Conservation (phyloP, 208 protist species). For the Leishmania arabica region DNA sequence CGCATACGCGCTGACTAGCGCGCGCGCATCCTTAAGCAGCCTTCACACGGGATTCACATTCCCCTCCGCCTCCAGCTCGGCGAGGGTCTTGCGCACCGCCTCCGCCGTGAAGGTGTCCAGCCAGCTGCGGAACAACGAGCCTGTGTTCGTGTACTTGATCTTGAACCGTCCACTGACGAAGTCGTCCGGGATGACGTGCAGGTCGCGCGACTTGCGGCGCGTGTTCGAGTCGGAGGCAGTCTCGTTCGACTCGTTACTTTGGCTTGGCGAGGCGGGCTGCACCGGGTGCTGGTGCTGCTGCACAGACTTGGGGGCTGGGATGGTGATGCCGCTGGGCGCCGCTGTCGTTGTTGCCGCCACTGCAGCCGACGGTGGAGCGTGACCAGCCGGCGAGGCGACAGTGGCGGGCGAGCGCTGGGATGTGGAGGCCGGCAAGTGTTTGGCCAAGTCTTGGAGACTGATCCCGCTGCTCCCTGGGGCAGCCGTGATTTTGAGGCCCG, state of each 20-base stretch:
- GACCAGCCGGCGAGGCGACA: not conserved
- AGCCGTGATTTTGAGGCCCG: conserved; percentile 37
- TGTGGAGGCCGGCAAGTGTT: conserved; percentile 33
- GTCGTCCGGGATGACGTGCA: conserved; percentile 45
- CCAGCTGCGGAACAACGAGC: conserved; percentile 42
- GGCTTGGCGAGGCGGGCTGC: not conserved
- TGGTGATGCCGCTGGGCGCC: conserved; percentile 23
- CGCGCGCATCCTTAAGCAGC: not conserved
- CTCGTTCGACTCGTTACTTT: conserved; percentile 1
- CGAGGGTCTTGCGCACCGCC: conserved; percentile 33
- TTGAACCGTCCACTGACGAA: conserved; percentile 47
- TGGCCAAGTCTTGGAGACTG: conserved; percentile 40
- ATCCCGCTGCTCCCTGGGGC: conserved; percentile 35
- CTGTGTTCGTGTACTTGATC: conserved; percentile 40
- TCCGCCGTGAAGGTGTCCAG: conserved; percentile 36
- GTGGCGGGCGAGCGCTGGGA: conserved; percentile 15
- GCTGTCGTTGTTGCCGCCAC: conserved; percentile 9
- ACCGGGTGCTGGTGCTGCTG: conserved; percentile 13
- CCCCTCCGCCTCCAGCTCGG: conserved; percentile 24
- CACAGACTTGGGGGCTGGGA: conserved; percentile 35
- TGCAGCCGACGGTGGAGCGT: conserved; percentile 9
- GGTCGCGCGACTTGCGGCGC: conserved; percentile 12
- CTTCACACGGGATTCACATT: conserved; percentile 5
- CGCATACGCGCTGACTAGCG: not conserved
- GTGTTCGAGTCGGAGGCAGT: not conserved